Conservation (phyloP, 495 filamentous ascomycete genomes). For the Penicillium pulvis region DNA sequence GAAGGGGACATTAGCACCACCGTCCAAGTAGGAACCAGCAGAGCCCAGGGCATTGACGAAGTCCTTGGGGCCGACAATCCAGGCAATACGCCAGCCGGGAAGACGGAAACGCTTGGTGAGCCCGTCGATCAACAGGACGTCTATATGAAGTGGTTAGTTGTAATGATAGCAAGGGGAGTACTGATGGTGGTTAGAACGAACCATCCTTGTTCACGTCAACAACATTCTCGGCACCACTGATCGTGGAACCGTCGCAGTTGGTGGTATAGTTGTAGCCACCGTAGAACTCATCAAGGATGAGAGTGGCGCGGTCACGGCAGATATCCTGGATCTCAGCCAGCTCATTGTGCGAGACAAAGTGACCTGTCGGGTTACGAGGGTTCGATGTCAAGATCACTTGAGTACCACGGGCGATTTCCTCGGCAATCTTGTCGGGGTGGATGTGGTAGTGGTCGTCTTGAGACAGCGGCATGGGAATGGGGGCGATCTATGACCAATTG, state of each 20-base stretch:
- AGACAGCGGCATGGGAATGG: conserved; percentile 82
- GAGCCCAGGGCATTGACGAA: conserved; percentile 93
- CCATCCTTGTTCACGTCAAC: conserved; percentile 67
- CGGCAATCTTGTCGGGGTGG: conserved; percentile 86
- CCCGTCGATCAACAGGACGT: conserved; percentile 93
- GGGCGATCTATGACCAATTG: conserved; percentile 65
- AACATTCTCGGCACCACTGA: conserved; percentile 85
- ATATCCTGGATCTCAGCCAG: conserved; percentile 88
- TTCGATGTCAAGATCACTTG: conserved; percentile 94
- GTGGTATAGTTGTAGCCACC: conserved; percentile 93
- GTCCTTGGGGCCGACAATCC: conserved; percentile 94
- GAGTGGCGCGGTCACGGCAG: conserved; percentile 83
- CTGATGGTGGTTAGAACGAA: conserved; percentile 18
- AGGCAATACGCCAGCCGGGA: conserved; percentile 94
- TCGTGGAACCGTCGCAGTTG: conserved; percentile 83
- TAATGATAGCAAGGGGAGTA: conserved; percentile 27
- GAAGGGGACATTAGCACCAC: conserved; percentile 92
- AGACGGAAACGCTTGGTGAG: conserved; percentile 96
- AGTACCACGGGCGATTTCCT: conserved; percentile 85
- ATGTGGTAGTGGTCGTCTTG: conserved; percentile 88
- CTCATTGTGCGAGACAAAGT: conserved; percentile 77
- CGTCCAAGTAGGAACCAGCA: conserved; percentile 94
- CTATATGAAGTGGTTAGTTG: conserved; percentile 25
- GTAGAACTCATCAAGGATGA: conserved; percentile 98
- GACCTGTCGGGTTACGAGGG: conserved; percentile 93